Evolutionary conservation across 2,329 filamentous ascomycete species (phyloP).

Genomic region (Aspergillus thermomutatus): DNA sequence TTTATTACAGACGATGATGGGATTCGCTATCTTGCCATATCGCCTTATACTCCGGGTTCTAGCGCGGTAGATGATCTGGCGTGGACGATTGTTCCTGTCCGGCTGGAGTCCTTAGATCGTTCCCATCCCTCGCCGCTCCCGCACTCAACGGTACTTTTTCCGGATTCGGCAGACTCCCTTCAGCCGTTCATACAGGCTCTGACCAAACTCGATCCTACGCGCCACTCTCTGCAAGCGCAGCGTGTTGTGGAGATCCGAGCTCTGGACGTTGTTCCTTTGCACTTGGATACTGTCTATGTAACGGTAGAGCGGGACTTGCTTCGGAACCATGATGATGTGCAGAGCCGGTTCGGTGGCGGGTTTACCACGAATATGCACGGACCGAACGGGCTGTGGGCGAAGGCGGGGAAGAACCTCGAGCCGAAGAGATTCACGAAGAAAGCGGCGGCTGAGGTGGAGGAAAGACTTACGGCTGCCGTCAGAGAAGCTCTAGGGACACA

Average conservation of each 20-base stretch:
- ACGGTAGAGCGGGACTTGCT: constrained; percentile 78
- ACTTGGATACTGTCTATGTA: constrained; percentile 82
- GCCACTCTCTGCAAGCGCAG: constrained; percentile 67
- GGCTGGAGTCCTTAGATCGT: constrained; percentile 44
- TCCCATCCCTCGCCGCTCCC: constrained; percentile 60
- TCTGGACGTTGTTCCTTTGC: constrained; percentile 74
- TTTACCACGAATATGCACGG: constrained; percentile 40
- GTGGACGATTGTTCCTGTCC: constrained; percentile 84
- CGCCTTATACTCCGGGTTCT: constrained; percentile 43
- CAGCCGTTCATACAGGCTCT: constrained; percentile 75
- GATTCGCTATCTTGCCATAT: constrained; percentile 44
- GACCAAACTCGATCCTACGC: constrained; percentile 71
- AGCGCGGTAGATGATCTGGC: constrained; percentile 56
- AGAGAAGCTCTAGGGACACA: constrained; percentile 70
- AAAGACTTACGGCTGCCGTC: constrained; percentile 63
- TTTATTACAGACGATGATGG: constrained; percentile 26
- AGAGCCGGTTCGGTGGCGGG: constrained; percentile 74
- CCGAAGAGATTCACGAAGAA: constrained; percentile 34
- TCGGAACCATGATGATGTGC: constrained; percentile 74
- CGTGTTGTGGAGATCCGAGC: constrained; percentile 80
- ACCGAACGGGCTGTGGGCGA: constrained; percentile 40
- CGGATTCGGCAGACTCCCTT: constrained; percentile 68
- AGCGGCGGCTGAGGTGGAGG: constrained; percentile 45
- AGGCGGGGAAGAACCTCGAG: constrained; percentile 28
- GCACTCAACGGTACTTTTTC: constrained; percentile 74